Conservation (phyloP, 345 rosid genomes). For the Adansonia digitata region DNA sequence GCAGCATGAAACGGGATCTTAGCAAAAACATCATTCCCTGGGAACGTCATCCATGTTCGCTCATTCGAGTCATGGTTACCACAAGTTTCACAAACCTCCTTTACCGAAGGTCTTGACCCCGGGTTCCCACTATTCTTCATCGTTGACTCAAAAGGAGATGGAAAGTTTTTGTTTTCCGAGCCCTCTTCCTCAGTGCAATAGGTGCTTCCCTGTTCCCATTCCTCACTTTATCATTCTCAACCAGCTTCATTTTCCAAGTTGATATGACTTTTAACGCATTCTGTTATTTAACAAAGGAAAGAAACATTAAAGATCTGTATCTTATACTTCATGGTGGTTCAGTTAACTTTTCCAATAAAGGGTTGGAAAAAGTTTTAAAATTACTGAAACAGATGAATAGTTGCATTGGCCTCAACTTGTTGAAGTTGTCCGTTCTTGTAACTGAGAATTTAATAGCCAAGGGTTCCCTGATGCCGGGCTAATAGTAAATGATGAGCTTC, state of each 20-base stretch:
- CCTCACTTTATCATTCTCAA: conserved; percentile 69
- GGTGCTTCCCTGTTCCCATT: conserved; percentile 79
- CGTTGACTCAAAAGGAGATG: conserved; percentile 61
- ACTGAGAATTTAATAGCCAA: background rate
- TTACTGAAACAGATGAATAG: background rate
- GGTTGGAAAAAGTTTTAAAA: background rate
- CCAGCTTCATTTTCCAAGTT: conserved; percentile 41
- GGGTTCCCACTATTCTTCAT: conserved; percentile 58
- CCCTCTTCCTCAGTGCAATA: conserved; percentile 69
- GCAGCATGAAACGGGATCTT: conserved; percentile 76
- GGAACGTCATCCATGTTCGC: conserved; percentile 76
- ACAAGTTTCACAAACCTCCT: conserved; percentile 73
- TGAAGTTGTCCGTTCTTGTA: background rate
- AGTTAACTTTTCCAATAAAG: background rate
- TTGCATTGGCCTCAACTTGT: background rate
- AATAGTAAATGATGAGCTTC: conserved; percentile 70
- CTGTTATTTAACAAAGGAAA: background rate
- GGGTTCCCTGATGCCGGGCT: conserved; percentile 50
- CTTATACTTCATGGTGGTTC: background rate
- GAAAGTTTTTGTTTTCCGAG: conserved; percentile 64
- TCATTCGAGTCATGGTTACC: conserved; percentile 67
- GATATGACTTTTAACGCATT: background rate
- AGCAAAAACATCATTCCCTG: conserved; percentile 71
- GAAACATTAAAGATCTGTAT: background rate
- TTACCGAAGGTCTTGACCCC: conserved; percentile 53